Percentiles rank a stretch among this genome's conserved stretches.
Evolutionary conservation across 306 rosid species (phyloP).

Genomic region (Gastrolobium villosum): DNA sequence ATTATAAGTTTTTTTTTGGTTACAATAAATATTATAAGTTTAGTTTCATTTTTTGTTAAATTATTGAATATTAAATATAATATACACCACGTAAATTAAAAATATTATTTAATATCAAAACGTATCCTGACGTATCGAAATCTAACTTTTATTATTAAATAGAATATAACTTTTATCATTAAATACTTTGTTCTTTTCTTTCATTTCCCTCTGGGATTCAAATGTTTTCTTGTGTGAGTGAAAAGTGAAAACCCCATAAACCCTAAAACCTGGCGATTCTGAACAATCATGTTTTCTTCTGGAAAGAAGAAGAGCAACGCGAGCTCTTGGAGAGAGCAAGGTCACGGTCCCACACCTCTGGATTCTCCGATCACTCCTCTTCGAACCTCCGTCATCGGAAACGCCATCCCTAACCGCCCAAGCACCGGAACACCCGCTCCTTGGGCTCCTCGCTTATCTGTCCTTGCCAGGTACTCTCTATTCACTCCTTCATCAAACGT

Average conservation of each 20-base stretch:
- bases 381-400: slow-evolving; percentile 49
- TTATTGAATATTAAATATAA: too few species aligned
- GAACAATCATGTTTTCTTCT: slow-evolving; percentile 73
- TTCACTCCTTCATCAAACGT: not conserved
- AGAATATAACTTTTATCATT: too few species aligned
- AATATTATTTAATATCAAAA: too few species aligned
- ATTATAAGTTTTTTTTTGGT: too few species aligned
- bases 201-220: slow-evolving; percentile 33
- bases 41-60: too few species aligned
- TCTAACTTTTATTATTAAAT: too few species aligned
- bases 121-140: too few species aligned
- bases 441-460: slow-evolving; percentile 95
- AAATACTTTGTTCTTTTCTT: not conserved
- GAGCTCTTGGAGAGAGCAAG: slow-evolving; percentile 48
- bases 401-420: slow-evolving; percentile 76
- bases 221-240: slow-evolving; percentile 14
- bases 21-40: too few species aligned
- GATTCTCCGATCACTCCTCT: slow-evolving; percentile 77
- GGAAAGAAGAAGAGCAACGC: slow-evolving; percentile 72
- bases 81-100: too few species aligned
- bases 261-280: slow-evolving; percentile 33
- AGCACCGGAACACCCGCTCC: slow-evolving; percentile 95
- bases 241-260: slow-evolving; percentile 51
- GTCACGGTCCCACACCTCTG: slow-evolving; percentile 17
- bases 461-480: slow-evolving; percentile 74